Percentiles rank a stretch among this genome's conserved stretches.
phyloP scores from a whole-genome alignment of 2,329 filamentous ascomycete species.

The Penicillium italicum region DNA sequence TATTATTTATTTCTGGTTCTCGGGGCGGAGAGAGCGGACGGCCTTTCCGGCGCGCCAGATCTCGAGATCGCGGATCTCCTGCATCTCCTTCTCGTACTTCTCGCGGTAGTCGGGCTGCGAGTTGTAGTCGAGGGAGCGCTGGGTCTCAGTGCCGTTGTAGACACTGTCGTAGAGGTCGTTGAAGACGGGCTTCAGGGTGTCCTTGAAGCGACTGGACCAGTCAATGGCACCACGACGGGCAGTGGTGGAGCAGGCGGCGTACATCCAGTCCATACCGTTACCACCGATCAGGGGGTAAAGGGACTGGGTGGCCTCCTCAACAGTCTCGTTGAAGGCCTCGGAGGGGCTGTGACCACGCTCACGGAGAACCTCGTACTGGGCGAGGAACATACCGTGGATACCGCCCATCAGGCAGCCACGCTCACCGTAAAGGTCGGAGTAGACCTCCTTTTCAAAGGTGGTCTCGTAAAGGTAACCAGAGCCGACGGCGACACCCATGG shows the following conservation, averaged over 20 bases:
- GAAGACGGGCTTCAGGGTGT: conserved; percentile 97
- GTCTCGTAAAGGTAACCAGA: conserved; percentile 99
- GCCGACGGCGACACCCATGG: conserved; percentile 93
- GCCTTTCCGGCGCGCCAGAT: conserved; percentile 99
- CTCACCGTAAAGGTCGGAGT: conserved; percentile 99
- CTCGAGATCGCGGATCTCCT: conserved; percentile 96
- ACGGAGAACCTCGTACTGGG: conserved; percentile 99
- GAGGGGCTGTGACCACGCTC: conserved; percentile 96
- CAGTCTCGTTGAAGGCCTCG: conserved; percentile 99
- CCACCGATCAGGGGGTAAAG: conserved; percentile 96
- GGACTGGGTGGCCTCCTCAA: conserved; percentile 97
- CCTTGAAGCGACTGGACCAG: conserved; percentile 97
- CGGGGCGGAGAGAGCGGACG: conserved; percentile 78
- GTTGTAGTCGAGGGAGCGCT: conserved; percentile 97
- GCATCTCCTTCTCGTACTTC: conserved; percentile 96
- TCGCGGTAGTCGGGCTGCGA: conserved; percentile 91
- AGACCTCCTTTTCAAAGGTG: conserved; percentile 99
- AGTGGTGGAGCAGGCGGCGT: conserved; percentile 98
- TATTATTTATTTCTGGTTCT: conserved; percentile 71
- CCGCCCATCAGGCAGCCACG: conserved; percentile 99
- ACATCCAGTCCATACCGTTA: conserved; percentile 99
- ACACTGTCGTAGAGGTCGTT: conserved; percentile 95
- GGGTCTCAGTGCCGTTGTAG: conserved; percentile 85
- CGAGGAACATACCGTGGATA: conserved; percentile 99
- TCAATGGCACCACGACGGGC: conserved; percentile 97